A percentile compares a stretch with the other conserved stretches of the same genome.
These are phyloP conservation scores for Lanmaoa rubissima DNA, from an alignment of 768 basidiomycete species.

Conservation along the genomic window DNA sequence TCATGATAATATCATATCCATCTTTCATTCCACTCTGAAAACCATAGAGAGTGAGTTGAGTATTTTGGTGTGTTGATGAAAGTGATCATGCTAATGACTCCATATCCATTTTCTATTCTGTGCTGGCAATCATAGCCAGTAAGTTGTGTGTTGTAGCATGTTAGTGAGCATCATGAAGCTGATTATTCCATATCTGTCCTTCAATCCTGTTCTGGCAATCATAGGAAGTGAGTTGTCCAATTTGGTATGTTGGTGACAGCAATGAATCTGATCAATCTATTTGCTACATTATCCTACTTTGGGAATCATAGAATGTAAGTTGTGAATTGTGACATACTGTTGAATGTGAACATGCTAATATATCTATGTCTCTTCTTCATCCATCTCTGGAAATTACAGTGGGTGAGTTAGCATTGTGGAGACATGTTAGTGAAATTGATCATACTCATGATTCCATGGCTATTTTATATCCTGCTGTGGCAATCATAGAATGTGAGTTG, in stretches of 20 bases:
- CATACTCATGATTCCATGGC: background rate
- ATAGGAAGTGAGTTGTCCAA: background rate
- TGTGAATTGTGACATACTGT: too few relatives aligned
- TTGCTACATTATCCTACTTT: too few relatives aligned
- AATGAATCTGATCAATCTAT: too few relatives aligned
- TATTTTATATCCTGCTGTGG: background rate
- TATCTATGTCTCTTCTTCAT: too few relatives aligned
- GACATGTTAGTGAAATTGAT: too few relatives aligned
- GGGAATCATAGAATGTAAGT: too few relatives aligned
- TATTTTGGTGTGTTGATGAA: background rate
- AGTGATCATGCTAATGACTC: background rate
- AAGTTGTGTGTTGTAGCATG: background rate
- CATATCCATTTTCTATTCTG: background rate
- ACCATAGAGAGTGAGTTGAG: background rate
- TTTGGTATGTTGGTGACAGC: background rate
- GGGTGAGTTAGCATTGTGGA: too few relatives aligned
- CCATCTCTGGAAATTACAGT: too few relatives aligned
- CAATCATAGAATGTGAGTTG: background rate
- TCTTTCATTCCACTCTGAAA: background rate
- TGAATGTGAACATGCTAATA: too few relatives aligned
- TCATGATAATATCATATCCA: background rate
- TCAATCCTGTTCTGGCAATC: background rate
- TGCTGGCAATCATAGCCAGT: background rate
- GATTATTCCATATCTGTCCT: background rate
- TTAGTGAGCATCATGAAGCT: too few relatives aligned